Evolutionary conservation across 805 yeast genomes (phyloP).

Genomic region (Lipomyces spencermartinsiae): DNA sequence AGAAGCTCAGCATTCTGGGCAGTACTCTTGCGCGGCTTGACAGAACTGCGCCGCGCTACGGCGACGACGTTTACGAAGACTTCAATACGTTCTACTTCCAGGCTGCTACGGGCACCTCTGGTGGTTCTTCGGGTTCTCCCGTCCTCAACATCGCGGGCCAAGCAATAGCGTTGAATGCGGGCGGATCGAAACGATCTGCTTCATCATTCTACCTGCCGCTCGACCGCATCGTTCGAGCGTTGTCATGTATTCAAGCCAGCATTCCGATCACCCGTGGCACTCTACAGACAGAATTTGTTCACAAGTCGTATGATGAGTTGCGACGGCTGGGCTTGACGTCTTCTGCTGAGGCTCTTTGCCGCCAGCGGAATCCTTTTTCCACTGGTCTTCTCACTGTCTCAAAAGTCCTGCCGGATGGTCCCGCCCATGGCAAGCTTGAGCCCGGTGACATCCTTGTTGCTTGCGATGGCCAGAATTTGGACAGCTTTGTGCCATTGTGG

Average conservation of each 20-base stretch:
- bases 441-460: slow-evolving; percentile 37
- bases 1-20: slow-evolving; percentile 37
- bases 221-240: slow-evolving; percentile 35
- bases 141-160: slow-evolving; percentile 37
- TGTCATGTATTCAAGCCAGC: slow-evolving; percentile 27
- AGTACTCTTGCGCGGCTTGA: slow-evolving; percentile 37
- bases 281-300: slow-evolving; percentile 34
- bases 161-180: slow-evolving; percentile 37
- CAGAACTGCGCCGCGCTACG: slow-evolving; percentile 36
- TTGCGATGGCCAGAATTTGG: slow-evolving; percentile 23
- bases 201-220: slow-evolving; percentile 38
- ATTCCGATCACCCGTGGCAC: slow-evolving; percentile 34
- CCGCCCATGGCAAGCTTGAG: slow-evolving; percentile 31
- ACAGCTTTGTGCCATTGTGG: slow-evolving; percentile 30
- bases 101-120: slow-evolving; percentile 39
- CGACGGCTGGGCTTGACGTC: slow-evolving; percentile 32
- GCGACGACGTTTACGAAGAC: slow-evolving; percentile 36
- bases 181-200: slow-evolving; percentile 36
- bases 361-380: slow-evolving; percentile 21
- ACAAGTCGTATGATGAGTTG: slow-evolving; percentile 34
- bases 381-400: slow-evolving; percentile 33
- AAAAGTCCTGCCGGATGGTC: slow-evolving; percentile 34
- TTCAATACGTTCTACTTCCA: slow-evolving; percentile 37
- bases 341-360: slow-evolving; percentile 29
- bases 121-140: slow-evolving; percentile 38